Evolutionary conservation across 2,329 filamentous ascomycete genomes (phyloP), one percentile per base, ranked within the genome.

Genomic region (Hymenoscyphus fraxineus): DNA sequence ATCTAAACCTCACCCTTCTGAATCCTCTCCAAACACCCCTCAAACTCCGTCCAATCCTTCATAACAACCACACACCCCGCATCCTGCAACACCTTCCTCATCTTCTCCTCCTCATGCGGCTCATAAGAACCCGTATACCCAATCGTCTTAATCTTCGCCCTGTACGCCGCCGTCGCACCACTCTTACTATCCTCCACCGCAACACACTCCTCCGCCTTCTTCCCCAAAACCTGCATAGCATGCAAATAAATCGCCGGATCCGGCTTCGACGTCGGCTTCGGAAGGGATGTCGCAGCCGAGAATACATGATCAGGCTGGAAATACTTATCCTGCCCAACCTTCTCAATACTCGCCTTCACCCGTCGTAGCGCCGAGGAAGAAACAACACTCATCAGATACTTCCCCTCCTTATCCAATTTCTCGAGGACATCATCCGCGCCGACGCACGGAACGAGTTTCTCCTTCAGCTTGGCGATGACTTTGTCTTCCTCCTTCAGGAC

Each of bases 121-220:
- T 75, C 71, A 78, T 94, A 95, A 64, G 89, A 89, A 44, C 93
- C 93, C 38, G 95, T 90, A 77, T 97, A 97, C 63, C 88, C 93
- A 72, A 97, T 87, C 68, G 90, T 87, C 67, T 86, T 89, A 74
- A 97, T 95, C 59, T 87, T 86, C 19, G 93, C 93, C 66, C 90
- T 84, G 73, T 88, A 87, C 65, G 88, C 89, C 69, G 90, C 92
- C 64, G 90, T 85, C 55, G 91, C 90, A 67, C 93, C 93, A 71
- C 88, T 92, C 84, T 91, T 92, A 82, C 88, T 92, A 81, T 97
- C 93, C 82, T 97, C 93, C 65, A 97, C 85, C 31, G 93, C 90
- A 39, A 97, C 83, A 69, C 85, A 88, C 81, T 96, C 88, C 58
- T 81, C 80, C 1, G 91, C 81, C 72, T 83, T 85, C 78, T 89